phyloP scores from a whole-genome alignment of 2,329 filamentous ascomycete species.

The Pyricularia pennisetigena region DNA sequence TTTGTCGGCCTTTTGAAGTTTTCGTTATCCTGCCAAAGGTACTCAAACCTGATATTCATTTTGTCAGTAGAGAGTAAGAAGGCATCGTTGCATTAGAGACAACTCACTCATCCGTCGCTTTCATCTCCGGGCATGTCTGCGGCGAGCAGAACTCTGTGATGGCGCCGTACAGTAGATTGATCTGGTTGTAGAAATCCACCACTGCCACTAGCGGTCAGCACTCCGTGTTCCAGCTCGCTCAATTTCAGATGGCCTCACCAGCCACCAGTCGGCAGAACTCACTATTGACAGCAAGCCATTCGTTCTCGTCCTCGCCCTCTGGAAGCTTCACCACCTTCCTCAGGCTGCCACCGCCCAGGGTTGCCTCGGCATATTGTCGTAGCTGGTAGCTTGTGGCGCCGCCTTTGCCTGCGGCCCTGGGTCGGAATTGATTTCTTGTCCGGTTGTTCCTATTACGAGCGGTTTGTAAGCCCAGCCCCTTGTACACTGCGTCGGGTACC shows the following conservation, averaged over 20 bases:
- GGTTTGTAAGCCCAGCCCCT: conserved; percentile 26
- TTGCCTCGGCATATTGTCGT: conserved; percentile 96
- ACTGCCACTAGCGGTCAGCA: conserved; percentile 44
- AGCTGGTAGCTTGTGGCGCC: conserved; percentile 83
- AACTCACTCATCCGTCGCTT: conserved; percentile 92
- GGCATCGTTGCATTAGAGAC: background rate
- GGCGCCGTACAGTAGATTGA: conserved; percentile 95
- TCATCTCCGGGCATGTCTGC: conserved; percentile 97
- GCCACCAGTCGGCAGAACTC: conserved; percentile 19
- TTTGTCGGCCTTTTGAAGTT: conserved; percentile 94
- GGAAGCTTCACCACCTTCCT: conserved; percentile 94
- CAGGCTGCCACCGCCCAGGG: conserved; percentile 85
- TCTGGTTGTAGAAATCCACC: conserved; percentile 99
- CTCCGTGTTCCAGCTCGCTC: background rate
- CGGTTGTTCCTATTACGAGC: conserved; percentile 60
- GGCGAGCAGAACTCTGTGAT: conserved; percentile 99
- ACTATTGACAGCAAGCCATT: conserved; percentile 98
- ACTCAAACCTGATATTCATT: conserved; percentile 68
- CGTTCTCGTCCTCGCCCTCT: conserved; percentile 94
- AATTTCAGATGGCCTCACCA: background rate
- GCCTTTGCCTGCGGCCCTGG: conserved; percentile 73
- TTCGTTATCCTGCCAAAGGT: conserved; percentile 95
- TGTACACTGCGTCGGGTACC: conserved; percentile 18
- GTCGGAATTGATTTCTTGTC: conserved; percentile 83
- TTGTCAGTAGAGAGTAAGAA: background rate